Evolutionary conservation across 306 rosid species (phyloP).

Genomic region (cucumber (Cucumis sativus)): DNA sequence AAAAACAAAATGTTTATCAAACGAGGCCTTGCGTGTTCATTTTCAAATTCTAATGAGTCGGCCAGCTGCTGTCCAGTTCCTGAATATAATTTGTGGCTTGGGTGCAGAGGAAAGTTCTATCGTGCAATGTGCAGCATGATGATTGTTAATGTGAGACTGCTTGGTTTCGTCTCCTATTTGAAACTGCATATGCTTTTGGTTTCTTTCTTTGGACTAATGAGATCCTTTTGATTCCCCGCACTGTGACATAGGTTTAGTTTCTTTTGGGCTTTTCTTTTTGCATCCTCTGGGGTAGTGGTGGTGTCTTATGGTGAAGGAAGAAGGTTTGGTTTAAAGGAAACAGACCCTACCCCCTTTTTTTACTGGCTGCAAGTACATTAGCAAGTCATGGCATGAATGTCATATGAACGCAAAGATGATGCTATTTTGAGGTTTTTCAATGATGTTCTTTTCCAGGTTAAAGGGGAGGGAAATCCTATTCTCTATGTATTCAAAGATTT

Average conservation of each 20-base stretch:
- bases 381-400: neutral
- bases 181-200: neutral
- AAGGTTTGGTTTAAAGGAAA: neutral
- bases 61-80: slow-evolving; percentile 99
- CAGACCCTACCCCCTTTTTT: neutral
- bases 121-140: slow-evolving; percentile 21
- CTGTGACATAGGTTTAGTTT: neutral
- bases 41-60: slow-evolving; percentile 43
- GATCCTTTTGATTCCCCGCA: neutral
- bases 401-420: neutral
- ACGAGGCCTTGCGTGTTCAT: slow-evolving; percentile 16
- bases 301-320: neutral
- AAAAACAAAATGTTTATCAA: neutral
- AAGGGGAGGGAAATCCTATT: neutral
- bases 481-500: neutral
- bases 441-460: neutral
- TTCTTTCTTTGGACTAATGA: neutral
- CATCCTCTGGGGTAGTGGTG: neutral
- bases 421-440: neutral
- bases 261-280: neutral
- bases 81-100: slow-evolving; percentile 82
- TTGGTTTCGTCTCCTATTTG: neutral
- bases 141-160: slow-evolving; percentile 17
- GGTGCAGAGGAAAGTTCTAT: slow-evolving; percentile 45
- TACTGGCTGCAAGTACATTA: neutral